Evolutionary conservation across 202 grass and related monocot species (phyloP), one percentile per base, ranked within the genome.

Genomic region (Setaria viridis): DNA sequence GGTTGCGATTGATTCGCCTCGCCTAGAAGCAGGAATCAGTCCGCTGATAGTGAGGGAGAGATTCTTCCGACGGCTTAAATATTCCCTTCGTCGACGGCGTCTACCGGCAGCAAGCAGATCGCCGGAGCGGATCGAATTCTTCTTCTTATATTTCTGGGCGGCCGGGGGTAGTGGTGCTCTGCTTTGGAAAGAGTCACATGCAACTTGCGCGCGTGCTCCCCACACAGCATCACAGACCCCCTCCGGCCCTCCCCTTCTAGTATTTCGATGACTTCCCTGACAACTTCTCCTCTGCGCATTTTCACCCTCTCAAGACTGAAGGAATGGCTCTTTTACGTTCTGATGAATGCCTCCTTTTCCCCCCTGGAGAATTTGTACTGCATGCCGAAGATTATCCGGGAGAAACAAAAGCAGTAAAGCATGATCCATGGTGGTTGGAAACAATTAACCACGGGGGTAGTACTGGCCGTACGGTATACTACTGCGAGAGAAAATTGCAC

Each of bases 61-160:
- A 58, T 81, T 81, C 79, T 75, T 32, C 74, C 67, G 4, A 55
- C 12, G 19, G 46, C 46, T 57, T 53, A 56, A 72, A 79, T 84
- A 79, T 88, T 79, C 86, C 80, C 7, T 51, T 21, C 76, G 76
- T 62, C 87, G 55, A 85, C 71, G 87, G 51, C 72, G 71, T 85
- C 83, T 70, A 71, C 82, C 56, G 25, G 21, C 56, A 19, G n/a
- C 57, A 67, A 67, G 1, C 35, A 20, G 20, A 57, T 48, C 70
- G 42, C 4, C 54, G 70, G 3, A 56, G 37, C 34, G 57, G 37
- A 25, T 49, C 80, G 19, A 55, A 46, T 77, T 21, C 59, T 54
- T 15, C 25, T 25, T 25, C 6, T 35, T 46, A 20, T 33, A 9
- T 48, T 39, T 19, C 29, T 11, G 21, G 30, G n/a, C 87, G 62